These are phyloP conservation scores for Sporopachydermia cereana DNA, from an alignment of 1,139 yeast species.

Conservation along the genomic window DNA sequence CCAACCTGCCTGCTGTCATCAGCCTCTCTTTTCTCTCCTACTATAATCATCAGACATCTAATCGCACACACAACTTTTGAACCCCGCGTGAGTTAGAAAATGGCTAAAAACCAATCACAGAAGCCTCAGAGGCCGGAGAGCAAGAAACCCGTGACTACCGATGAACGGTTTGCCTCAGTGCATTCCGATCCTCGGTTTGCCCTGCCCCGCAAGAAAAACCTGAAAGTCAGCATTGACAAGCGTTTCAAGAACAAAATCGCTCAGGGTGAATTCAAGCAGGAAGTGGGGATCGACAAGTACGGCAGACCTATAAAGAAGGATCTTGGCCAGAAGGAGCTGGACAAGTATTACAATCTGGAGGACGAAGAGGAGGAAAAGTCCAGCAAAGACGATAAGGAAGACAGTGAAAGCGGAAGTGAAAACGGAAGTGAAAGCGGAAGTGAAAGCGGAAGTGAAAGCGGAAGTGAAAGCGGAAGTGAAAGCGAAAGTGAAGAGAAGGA, in stretches of 20 bases:
- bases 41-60: too few relatives aligned
- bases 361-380: slow-evolving; percentile 23
- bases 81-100: too few relatives aligned
- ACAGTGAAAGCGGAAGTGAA: slow-evolving; percentile 27
- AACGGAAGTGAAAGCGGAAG: not conserved
- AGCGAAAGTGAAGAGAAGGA: slow-evolving; percentile 12
- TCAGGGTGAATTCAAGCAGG: slow-evolving; percentile 51
- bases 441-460: slow-evolving; percentile 13
- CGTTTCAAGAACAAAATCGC: slow-evolving; percentile 57
- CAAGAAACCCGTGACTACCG: slow-evolving; percentile 36
- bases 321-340: slow-evolving; percentile 38
- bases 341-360: slow-evolving; percentile 48
- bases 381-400: slow-evolving; percentile 15
- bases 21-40: too few relatives aligned
- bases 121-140: slow-evolving; percentile 10
- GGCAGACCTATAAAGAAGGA: slow-evolving; percentile 57
- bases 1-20: too few relatives aligned
- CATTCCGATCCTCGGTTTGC: slow-evolving; percentile 86
- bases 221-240: slow-evolving; percentile 73
- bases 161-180: slow-evolving; percentile 67
- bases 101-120: too few relatives aligned
- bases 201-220: slow-evolving; percentile 54
- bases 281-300: slow-evolving; percentile 68
- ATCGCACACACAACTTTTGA: too few relatives aligned
- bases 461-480: slow-evolving; percentile 21